Evolutionary conservation across 306 rosid genomes (phyloP), one percentile per base, ranked within the genome.

Genomic region (Alnus glutinosa): DNA sequence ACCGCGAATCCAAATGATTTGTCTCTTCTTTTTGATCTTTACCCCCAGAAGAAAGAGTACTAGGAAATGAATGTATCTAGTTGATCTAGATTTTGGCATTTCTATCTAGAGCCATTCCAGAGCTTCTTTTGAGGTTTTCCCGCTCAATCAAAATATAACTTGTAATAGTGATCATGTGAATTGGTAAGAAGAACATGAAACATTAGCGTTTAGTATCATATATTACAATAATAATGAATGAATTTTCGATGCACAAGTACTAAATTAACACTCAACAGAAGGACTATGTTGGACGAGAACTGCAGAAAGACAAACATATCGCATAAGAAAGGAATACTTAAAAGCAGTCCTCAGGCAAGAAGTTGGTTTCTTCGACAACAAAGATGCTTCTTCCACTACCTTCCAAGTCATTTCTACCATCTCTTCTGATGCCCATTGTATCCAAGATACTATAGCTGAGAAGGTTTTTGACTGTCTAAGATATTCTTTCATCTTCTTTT

Each of bases 301-400:
- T 16, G 92, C 97, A 0, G 93, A 94, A 85, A 92, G 97, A 81
- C 98, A 94, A 78, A 89, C 95, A 52, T 89, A 97, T 3, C 78
- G 85, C 86, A 92, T 92, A 91, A 86, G 94, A 87, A 77, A 84
- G 81, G 91, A 92, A 75, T 94, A 88, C 79, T 75, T 94, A 64
- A 94, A 87, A 85, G 88, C 98, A 51, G 95, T 92, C 34, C 97
- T 94, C 51, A 84, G 93, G 87, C 97, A 91, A 89, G 97, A 94
- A 82, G 97, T 91, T 71, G 88, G 92, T 47, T 94, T 89, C 90
- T 94, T 88, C 78, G 98, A 94, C 73, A 88, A 86, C 4, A 94
- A 92, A 16, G 79, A 84, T 23, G 85, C 84, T 77, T 79, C 98
- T 85, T 91, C 95, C 76, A 92, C 92, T 42, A 87, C 93, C 59